phyloP scores from a whole-genome alignment of 2,329 filamentous ascomycete species.

The Ophiostoma sp. region DNA sequence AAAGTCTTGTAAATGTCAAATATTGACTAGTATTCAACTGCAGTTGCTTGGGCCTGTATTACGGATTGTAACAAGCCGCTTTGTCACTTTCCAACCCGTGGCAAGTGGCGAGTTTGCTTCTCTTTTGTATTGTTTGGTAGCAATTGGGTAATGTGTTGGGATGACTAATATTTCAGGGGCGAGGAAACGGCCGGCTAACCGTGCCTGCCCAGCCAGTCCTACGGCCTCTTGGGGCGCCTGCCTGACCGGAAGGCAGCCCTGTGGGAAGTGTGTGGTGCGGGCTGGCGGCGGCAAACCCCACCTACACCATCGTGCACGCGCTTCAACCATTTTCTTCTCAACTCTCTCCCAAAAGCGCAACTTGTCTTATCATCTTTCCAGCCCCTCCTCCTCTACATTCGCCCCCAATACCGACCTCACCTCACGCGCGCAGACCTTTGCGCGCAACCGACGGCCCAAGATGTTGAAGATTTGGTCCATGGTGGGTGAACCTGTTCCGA shows the following conservation, averaged over 20 bases:
- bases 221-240: neutral
- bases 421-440: constrained; percentile 6
- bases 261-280: no score
- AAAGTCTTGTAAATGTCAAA: neutral
- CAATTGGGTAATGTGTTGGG: neutral
- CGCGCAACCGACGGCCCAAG: constrained; percentile 43
- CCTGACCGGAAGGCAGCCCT: constrained; percentile 14
- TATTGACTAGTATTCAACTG: neutral
- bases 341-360: neutral
- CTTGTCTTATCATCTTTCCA: neutral
- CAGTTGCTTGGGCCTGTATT: neutral
- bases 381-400: neutral
- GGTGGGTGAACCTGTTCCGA: constrained; percentile 53
- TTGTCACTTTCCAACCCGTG: neutral
- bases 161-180: neutral
- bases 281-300: constrained; percentile 18
- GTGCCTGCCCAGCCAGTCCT: no score
- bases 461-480: constrained; percentile 99
- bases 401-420: neutral
- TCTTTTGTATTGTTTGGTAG: neutral
- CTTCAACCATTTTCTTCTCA: neutral
- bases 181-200: neutral
- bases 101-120: constrained; percentile 10
- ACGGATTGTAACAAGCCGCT: neutral
- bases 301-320: constrained; percentile 17